phyloP scores from a whole-genome alignment of 2,329 filamentous ascomycete genomes.

The Waltergamsia citrina region DNA sequence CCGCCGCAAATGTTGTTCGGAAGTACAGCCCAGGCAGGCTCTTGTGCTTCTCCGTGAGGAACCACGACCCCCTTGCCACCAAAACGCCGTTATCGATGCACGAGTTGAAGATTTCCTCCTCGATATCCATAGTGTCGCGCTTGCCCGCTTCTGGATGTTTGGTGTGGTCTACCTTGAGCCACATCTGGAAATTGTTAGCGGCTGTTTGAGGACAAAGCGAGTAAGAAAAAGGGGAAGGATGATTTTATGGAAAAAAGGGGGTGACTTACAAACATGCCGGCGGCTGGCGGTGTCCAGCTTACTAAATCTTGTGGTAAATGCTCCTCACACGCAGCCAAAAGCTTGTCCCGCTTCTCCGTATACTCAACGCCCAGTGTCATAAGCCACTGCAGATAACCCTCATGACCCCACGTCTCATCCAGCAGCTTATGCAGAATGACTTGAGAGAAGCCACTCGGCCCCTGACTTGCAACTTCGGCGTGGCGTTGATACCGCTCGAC shows the following conservation, averaged over 20 bases:
- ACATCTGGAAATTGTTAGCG: conserved; percentile 39
- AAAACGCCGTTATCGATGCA: conserved; percentile 71
- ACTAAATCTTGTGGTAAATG: conserved; percentile 66
- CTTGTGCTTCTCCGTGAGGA: conserved; percentile 62
- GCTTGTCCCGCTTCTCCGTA: conserved; percentile 64
- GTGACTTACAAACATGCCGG: conserved; percentile 85
- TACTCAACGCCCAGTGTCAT: conserved; percentile 76
- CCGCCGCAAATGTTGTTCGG: conserved; percentile 81
- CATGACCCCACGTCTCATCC: conserved; percentile 90
- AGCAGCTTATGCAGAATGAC: conserved; percentile 79
- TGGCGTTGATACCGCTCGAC: conserved; percentile 75
- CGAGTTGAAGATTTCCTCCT: conserved; percentile 76
- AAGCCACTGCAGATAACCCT: conserved; percentile 83
- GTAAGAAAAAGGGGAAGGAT: not conserved
- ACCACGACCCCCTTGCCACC: conserved; percentile 82
- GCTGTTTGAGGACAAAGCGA: not conserved
- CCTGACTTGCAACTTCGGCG: conserved; percentile 76
- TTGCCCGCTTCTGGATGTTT: conserved; percentile 51
- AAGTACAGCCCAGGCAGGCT: conserved; percentile 66
- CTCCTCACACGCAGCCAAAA: conserved; percentile 72
- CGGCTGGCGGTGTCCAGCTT: conserved; percentile 68
- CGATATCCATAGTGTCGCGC: conserved; percentile 55
- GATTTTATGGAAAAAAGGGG: not conserved
- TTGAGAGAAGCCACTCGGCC: conserved; percentile 77
- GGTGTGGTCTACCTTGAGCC: conserved; percentile 60